Evolutionary conservation across 176 grass and related monocot species (phyloP).

Genomic region (Guadua angustifolia): DNA sequence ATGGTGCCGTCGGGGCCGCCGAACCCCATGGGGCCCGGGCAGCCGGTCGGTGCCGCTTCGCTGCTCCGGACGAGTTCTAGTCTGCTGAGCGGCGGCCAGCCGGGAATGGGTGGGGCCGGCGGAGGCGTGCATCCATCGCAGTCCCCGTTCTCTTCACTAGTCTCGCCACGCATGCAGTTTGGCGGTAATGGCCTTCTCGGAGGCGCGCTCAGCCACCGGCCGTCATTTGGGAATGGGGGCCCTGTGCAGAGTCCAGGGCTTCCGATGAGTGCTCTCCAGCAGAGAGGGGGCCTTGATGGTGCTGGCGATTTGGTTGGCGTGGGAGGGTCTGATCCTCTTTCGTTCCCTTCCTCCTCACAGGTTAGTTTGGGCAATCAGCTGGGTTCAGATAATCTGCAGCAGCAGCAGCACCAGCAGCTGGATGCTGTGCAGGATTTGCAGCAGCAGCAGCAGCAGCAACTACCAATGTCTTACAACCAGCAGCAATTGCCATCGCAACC

Average conservation of each 20-base stretch:
- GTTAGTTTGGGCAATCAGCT: constrained; percentile 55
- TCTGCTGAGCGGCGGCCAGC: constrained; percentile 64
- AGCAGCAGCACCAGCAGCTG: constrained; percentile 58
- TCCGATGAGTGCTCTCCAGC: constrained; percentile 55
- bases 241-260: constrained; percentile 45
- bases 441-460: constrained; percentile 63
- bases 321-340: constrained; percentile 58
- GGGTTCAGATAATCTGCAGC: constrained; percentile 61
- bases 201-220: constrained; percentile 66
- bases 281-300: constrained; percentile 56
- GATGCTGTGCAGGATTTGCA: constrained; percentile 60
- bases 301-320: constrained; percentile 39
- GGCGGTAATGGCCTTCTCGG: constrained; percentile 70
- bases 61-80: constrained; percentile 75
- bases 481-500: constrained; percentile 59
- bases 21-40: constrained; percentile 74
- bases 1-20: constrained; percentile 86
- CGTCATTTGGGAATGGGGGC: constrained; percentile 55
- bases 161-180: constrained; percentile 75
- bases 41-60: constrained; percentile 63
- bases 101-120: constrained; percentile 44
- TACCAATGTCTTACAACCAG: constrained; percentile 69
- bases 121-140: constrained; percentile 55
- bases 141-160: constrained; percentile 77
- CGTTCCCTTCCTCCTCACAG: constrained; percentile 65